These are phyloP conservation scores for Paxillus rubicundulus DNA, from an alignment of 768 basidiomycete genomes.

Conservation along the genomic window DNA sequence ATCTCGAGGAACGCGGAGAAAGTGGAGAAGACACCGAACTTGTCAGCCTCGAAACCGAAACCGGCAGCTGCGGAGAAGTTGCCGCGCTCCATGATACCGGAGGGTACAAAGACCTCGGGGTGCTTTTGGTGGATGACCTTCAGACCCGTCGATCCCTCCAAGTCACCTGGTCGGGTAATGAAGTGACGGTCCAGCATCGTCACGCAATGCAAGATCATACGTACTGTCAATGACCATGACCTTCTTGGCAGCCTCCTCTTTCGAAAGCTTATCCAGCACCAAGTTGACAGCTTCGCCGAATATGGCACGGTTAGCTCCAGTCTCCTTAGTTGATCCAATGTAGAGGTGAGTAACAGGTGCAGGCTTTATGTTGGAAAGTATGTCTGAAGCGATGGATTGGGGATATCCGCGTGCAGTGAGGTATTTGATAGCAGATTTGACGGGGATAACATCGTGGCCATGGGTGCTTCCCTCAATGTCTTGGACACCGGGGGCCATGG, in stretches of 20 bases:
- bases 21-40: conserved; percentile 86
- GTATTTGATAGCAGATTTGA: conserved; percentile 77
- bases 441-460: conserved; percentile 83
- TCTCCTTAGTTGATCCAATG: conserved; percentile 68
- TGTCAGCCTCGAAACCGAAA: conserved; percentile 79
- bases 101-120: conserved; percentile 81
- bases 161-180: conserved; percentile 50
- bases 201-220: conserved; percentile 17
- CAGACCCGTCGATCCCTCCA: conserved; percentile 87
- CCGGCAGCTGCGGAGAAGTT: conserved; percentile 85
- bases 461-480: conserved; percentile 78
- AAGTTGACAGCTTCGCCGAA: conserved; percentile 83
- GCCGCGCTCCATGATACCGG: conserved; percentile 85
- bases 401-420: conserved; percentile 61
- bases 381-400: conserved; percentile 42
- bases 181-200: background rate
- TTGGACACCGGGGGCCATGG: conserved; percentile 66
- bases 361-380: conserved; percentile 68
- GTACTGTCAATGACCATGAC: conserved; percentile 87
- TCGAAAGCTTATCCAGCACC: conserved; percentile 71
- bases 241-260: conserved; percentile 73
- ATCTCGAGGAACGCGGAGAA: conserved; percentile 93
- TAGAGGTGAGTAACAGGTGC: conserved; percentile 54
- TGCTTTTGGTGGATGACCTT: conserved; percentile 88
- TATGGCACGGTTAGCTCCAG: conserved; percentile 75